Base-by-base conservation (phyloP, 306 rosid species). In the Lathyrus sativus region DNA sequence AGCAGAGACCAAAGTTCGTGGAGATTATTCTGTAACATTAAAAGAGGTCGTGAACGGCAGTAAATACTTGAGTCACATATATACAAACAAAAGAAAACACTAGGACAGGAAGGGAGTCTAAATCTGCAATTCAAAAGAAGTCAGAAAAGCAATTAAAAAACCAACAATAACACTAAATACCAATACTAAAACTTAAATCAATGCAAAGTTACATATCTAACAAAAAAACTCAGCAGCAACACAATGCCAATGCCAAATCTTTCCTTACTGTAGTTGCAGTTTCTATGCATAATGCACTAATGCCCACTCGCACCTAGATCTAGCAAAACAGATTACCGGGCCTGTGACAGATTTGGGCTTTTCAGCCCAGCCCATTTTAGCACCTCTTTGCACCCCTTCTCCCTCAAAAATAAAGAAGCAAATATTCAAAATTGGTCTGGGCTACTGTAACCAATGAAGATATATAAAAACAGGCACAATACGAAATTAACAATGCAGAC, bases 1-100 rank as follows among this genome's bases (percentile, higher is more conserved):
- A 93, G 92, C 74, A 93, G 96, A 64, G 99, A 78, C 99, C 99
- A 93, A 19, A 93, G 95, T 62, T 93, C 99, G 67, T 93, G 99
- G 59, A 93, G 99, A 83, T 93, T 93, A 77, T 93, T 93, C 99
- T 93, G 88, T 75, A 67, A 8, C 45, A 76, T 26, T 24, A 61
- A 22, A 59, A 49, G 65, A 51, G 61, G 68, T 11, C 67, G 72
- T 22, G 59, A 68, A 28, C 46, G 19, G 24, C n/a, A 45, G 67
- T 57, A 59, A 73, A 70, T 51, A 51, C 59, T 54, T 35, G 69
- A 64, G n/a, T 7, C 39, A 65, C 15, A 59, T 29, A 59, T 44
- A 59, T 28, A 43, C 14, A 74, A 56, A 49, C 37, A 33, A 24
- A 67, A 63, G 73, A 0, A 46, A 12, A 29, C 28, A 11, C 60